Conservation (phyloP, 2,329 filamentous ascomycete species). For the Tolypocladium ophioglossoides region DNA sequence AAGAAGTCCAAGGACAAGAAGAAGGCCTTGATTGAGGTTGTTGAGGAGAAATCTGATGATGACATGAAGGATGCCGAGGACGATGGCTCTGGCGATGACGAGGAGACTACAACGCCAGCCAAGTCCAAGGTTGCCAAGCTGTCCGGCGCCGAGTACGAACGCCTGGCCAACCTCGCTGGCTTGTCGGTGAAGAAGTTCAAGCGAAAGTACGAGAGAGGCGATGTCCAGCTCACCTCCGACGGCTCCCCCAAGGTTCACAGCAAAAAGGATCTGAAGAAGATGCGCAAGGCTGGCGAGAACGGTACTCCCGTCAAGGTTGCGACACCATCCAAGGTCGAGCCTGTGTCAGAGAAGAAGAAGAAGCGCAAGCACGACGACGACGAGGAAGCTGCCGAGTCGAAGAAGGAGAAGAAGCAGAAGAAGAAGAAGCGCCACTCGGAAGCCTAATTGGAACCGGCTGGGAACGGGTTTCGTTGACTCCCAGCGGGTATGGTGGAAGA, state of each 20-base stretch:
- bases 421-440: constrained; percentile 33
- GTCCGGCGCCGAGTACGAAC: constrained; percentile 45
- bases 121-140: constrained; percentile 30
- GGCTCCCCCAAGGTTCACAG: constrained; percentile 57
- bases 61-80: constrained; percentile 34
- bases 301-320: constrained; percentile 30
- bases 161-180: constrained; percentile 54
- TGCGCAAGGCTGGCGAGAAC: constrained; percentile 49
- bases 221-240: constrained; percentile 55
- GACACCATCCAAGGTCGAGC: constrained; percentile 31
- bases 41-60: constrained; percentile 30
- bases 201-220: constrained; percentile 66
- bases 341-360: constrained; percentile 39
- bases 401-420: constrained; percentile 49
- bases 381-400: constrained; percentile 48
- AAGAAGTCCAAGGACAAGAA: constrained; percentile 34
- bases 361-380: constrained; percentile 61
- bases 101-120: constrained; percentile 21
- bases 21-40: constrained; percentile 30
- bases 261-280: constrained; percentile 70
- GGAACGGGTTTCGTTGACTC: constrained; percentile 1
- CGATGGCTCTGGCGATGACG: constrained; percentile 24
- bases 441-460: constrained; percentile 4
- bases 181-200: constrained; percentile 68
- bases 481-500: constrained; percentile 1